These are phyloP conservation scores for Jacaranda mimosifolia DNA, from an alignment of 257 asterid species.

Conservation along the genomic window DNA sequence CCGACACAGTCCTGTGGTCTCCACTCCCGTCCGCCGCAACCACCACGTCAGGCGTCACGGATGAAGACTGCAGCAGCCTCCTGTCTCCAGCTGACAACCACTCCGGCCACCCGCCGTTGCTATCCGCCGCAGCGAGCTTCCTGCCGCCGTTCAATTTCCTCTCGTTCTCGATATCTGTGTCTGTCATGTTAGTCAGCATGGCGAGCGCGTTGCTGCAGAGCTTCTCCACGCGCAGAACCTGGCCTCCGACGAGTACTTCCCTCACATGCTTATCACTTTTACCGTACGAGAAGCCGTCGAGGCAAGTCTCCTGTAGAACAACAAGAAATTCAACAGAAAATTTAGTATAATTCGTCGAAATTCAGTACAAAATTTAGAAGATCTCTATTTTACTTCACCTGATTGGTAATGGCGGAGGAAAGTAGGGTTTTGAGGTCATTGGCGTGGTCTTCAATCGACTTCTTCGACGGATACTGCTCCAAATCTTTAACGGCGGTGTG, in stretches of 20 bases:
- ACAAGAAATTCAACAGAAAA: neutral
- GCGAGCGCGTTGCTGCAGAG: constrained; percentile 85
- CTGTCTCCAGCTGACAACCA: constrained; percentile 87
- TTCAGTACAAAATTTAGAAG: no score
- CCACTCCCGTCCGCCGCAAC: constrained; percentile 97
- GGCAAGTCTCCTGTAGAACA: constrained; percentile 63
- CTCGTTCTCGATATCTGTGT: constrained; percentile 58
- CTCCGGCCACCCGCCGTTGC: constrained; percentile 59
- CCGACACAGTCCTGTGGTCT: constrained; percentile 64
- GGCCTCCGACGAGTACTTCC: constrained; percentile 53
- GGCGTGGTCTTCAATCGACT: constrained; percentile 65
- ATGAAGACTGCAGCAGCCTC: constrained; percentile 69
- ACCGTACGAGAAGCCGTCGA: constrained; percentile 85
- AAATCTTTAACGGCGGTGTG: constrained; percentile 55
- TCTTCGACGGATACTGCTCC: constrained; percentile 59
- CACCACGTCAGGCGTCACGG: constrained; percentile 65
- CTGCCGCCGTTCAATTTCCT: constrained; percentile 45
- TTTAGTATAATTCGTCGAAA: neutral
- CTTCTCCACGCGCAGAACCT: constrained; percentile 61
- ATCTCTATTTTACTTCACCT: constrained; percentile 35
- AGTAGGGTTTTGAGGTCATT: constrained; percentile 77
- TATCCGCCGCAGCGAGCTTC: constrained; percentile 48
- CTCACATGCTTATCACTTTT: constrained; percentile 59
- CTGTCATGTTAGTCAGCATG: constrained; percentile 80
- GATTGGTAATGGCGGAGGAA: constrained; percentile 82